Conservation (phyloP, 441 rosid genomes). For the Erysimum pusillum region DNA sequence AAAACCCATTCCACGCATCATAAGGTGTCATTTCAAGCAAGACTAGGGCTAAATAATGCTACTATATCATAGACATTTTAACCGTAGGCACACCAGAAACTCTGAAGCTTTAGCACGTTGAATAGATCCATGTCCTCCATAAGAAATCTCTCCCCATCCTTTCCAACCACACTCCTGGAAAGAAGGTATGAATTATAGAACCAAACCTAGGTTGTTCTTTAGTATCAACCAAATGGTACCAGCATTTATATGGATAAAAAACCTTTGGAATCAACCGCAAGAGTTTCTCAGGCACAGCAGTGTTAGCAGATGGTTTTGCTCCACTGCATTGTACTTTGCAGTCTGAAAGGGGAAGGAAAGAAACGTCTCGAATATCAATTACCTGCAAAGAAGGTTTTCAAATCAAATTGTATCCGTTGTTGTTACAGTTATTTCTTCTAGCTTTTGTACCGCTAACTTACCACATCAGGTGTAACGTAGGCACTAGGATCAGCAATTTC, state of each 20-base stretch:
- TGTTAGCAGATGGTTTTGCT: constrained; percentile 67
- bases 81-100: constrained; percentile 63
- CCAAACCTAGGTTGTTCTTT: constrained; percentile 17
- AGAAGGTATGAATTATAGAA: constrained; percentile 31
- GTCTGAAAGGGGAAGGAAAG: constrained; percentile 69
- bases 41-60: constrained; percentile 19
- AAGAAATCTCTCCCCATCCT: constrained; percentile 97
- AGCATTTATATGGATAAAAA: constrained; percentile 24
- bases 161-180: constrained; percentile 90
- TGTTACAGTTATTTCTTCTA: constrained; percentile 9
- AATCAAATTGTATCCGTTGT: constrained; percentile 14
- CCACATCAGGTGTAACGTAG: constrained; percentile 95
- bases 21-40: constrained; percentile 22
- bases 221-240: background rate
- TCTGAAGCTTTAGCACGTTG: constrained; percentile 91
- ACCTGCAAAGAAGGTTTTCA: constrained; percentile 57
- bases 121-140: constrained; percentile 80
- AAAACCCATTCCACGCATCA: constrained; percentile 8
- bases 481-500: constrained; percentile 90
- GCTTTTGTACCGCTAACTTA: constrained; percentile 47
- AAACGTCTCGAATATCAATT: constrained; percentile 75
- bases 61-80: constrained; percentile 17
- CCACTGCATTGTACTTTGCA: constrained; percentile 73
- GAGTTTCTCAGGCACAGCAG: constrained; percentile 69
- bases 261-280: constrained; percentile 85